Evolutionary conservation across 1,139 yeast species (phyloP), one percentile per base, ranked within the genome.

Genomic region (Hanseniaspora uvarum): DNA sequence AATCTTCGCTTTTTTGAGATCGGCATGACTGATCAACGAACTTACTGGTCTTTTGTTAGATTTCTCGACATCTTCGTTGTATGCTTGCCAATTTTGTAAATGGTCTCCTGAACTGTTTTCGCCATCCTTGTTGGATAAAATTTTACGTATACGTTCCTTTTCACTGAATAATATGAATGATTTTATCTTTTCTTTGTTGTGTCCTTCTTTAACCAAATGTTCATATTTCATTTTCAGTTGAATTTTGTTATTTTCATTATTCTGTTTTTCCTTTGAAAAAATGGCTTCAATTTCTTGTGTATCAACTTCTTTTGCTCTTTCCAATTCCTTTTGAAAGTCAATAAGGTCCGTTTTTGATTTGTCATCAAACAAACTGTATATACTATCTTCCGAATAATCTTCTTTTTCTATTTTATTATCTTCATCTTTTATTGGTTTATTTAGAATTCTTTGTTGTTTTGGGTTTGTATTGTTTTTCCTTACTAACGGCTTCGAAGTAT

Each of bases 11-110:
- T 36, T 36, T 18, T 50, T 50, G 21, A 50, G 18, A 14, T 50
- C 53, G 16, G 24, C 18, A 23, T 44, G 41, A 2, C 44, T 36
- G 14, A 50, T 24, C 12, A 50, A 23, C 10, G 53, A 36, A 19
- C 53, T 50, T n/a, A 50, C 11, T 5, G 53, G 53, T 28, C 53
- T 28, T 24, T 50, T 50, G 39, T 43, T 16, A 1, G 41, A 14
- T 19, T 47, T 28, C 2, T 26, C 45, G 16, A n/a, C 16, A 5
- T 37, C 24, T 3, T 36, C 39, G 12, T 11, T 39, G 45, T n/a
- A 26, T 40, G 45, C 11, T 40, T 24, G 31, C 31, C 45, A 40
- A 1, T 18, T 36, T 3, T 6, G 4, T 12, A 28, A 28, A 6
- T 28, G 31, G 19, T 34, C 37, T n/a, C 16, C n/a, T 5, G 38